Base-by-base conservation (phyloP, 306 rosid genomes). In the Rosa chinensis region DNA sequence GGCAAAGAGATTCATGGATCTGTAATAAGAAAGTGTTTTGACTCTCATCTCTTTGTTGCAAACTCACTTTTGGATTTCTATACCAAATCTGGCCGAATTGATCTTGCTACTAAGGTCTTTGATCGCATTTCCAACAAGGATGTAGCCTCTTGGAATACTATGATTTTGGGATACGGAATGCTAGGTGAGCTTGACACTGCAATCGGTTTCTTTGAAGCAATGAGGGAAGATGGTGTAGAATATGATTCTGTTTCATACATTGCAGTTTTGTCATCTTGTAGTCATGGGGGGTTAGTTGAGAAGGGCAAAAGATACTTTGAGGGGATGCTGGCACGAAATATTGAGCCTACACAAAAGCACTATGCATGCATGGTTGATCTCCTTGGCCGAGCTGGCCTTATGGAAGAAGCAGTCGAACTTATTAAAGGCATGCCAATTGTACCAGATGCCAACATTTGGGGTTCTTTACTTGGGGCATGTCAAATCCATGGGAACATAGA, bases 111-210 rank as follows among this genome's bases (percentile, higher is more conserved):
- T 44, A 90, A 86, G 82, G 86, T 94, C 84, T 94, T 94, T 62
- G 82, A 89, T 39, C 80, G 42, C 75, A 90, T 94, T 55, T 78
- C 85, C 67, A 63, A 70, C 81, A 92, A 85, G 84, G 95, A 94
- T 78, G 92, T 83, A 50, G 92, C 93, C 40, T 92, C 98, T 44
- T 94, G 98, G 98, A 94, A 94, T 90, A 91, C 97, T 21, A 94
- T 94, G 97, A 94, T 94, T 83, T 88, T 92, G 77, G 98, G 97
- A 16, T 88, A 87, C 50, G 98, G 97, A 83, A 92, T 92, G 96
- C 80, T 85, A 21, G 98, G 98, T 63, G 94, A 92, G 77, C 61
- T 90, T 70, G 89, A 86, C 58, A 88, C 81, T 77, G 94, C 98
- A 76, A 85, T 94, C 44, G 66, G 73, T 82, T 87, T 81, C 42